Conservation (phyloP, 208 protist species). For the Trichomonas tenax region DNA sequence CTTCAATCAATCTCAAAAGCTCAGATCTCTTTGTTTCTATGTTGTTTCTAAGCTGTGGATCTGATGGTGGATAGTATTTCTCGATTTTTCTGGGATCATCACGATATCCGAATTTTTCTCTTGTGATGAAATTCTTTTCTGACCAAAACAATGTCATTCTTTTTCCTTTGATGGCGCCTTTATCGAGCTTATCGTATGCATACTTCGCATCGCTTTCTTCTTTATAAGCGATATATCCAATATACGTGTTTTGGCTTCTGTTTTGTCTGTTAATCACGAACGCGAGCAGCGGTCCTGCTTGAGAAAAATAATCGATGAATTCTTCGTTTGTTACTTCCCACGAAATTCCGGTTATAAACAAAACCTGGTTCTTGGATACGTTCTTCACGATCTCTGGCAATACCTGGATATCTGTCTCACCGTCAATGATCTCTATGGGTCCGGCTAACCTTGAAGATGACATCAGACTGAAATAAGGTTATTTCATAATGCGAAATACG, state of each 20-base stretch:
- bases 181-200: neutral
- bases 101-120: neutral
- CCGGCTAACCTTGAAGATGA: too few species aligned
- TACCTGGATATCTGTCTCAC: neutral
- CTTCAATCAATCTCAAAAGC: neutral
- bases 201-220: neutral
- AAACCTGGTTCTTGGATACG: neutral
- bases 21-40: neutral
- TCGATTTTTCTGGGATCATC: neutral
- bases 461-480: too few species aligned
- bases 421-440: neutral
- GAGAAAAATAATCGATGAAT: neutral
- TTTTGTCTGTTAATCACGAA: neutral
- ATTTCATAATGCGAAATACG: too few species aligned
- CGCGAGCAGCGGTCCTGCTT: neutral
- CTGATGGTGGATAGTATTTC: neutral
- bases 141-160: neutral
- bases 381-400: neutral
- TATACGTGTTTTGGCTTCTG: neutral
- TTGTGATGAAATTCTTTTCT: neutral
- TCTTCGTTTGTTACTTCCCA: neutral
- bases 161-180: neutral
- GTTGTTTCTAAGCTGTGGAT: neutral
- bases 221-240: neutral
- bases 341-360: neutral